phyloP scores from a whole-genome alignment of 2,329 filamentous ascomycete genomes.

The Aspergillus pseudonomiae region DNA sequence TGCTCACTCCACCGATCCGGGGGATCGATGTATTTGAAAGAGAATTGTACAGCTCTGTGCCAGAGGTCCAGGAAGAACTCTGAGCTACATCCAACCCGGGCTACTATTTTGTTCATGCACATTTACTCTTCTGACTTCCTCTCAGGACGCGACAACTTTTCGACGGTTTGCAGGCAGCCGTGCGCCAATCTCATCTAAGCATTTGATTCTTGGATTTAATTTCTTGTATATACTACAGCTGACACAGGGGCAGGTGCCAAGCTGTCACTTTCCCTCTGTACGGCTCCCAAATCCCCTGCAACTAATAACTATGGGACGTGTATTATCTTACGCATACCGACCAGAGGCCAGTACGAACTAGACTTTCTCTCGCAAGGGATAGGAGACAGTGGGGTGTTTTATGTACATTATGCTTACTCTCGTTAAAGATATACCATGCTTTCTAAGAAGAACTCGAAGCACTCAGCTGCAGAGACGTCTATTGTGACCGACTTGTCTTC shows the following conservation, averaged over 20 bases:
- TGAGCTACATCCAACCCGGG: not conserved
- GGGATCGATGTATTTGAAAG: slow-evolving; percentile 38
- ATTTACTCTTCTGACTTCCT: not conserved
- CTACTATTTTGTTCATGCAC: not conserved
- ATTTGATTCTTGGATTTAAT: not conserved
- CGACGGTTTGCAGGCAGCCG: slow-evolving; percentile 10
- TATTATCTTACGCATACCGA: not conserved
- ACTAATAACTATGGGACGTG: not conserved
- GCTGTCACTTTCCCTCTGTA: not conserved
- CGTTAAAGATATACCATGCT: not conserved
- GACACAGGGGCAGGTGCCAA: not conserved
- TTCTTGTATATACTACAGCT: slow-evolving; percentile 5
- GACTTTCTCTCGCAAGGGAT: not conserved
- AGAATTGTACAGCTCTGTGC: slow-evolving; percentile 27
- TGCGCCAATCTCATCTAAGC: not conserved
- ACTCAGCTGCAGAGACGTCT: not conserved
- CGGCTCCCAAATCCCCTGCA: not conserved
- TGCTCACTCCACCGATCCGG: slow-evolving; percentile 34
- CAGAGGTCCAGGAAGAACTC: slow-evolving; percentile 1
- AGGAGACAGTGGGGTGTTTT: not conserved
- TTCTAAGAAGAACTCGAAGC: not conserved
- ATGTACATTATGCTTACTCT: not conserved
- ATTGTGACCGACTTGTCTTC: not conserved
- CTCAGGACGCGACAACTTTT: not conserved
- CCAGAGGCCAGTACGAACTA: not conserved